Percentiles rank a stretch among this genome's conserved stretches.
These are phyloP conservation scores for rapeseed (Brassica napus) DNA, from an alignment of 345 rosid species.

Conservation along the genomic window Da-Ae NC_063451.1:45220001-45220500, in stretches of 20 bases:
- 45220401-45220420: constrained; percentile 82
- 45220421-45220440: constrained; percentile 92
- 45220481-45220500: constrained; percentile 45
- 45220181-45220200: constrained; percentile 13
- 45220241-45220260: background rate
- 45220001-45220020: constrained; percentile 69
- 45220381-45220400: constrained; percentile 83
- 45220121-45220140: constrained; percentile 18
- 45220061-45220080: constrained; percentile 98
- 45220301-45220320: background rate
- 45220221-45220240: background rate
- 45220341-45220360: constrained; percentile 31
- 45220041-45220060: constrained; percentile 92
- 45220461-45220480: constrained; percentile 69
- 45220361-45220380: constrained; percentile 94
- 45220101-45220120: constrained; percentile 27
- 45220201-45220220: constrained; percentile 15
- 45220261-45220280: constrained; percentile 3
- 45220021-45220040: constrained; percentile 87
- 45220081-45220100: constrained; percentile 69
- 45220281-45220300: background rate
- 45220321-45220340: constrained; percentile 8
- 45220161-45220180: constrained; percentile 19
- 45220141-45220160: constrained; percentile 12
- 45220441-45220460: constrained; percentile 84